Base-by-base conservation (phyloP, 2,329 filamentous ascomycete species). In the Parasarocladium wereldwijsianum region DNA sequence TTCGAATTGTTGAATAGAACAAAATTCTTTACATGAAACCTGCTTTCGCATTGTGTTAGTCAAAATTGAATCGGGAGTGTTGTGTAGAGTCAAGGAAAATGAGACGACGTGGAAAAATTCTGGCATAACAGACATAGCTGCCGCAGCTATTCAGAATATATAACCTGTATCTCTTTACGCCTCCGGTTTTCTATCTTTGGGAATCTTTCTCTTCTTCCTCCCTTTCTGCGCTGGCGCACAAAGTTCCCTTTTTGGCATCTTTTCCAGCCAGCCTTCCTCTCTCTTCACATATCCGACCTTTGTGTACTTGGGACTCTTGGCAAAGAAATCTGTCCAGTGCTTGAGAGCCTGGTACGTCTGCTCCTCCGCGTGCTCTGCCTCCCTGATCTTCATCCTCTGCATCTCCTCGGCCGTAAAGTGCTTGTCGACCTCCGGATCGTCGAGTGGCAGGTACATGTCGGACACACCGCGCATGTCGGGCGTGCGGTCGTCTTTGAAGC, bases 401-500 rank as follows among this genome's bases (percentile, higher is more conserved):
- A 77, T 53, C 46, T 75, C 63, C 10, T 60, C 62, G 12, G 66
- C 57, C 20, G 54, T 57, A 55, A 62, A 76, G 44, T 66, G 53
- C 20, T 47, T 43, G 50, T 86, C 79, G 16, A 79, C 65, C 32
- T 62, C 60, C 1, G 65, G 59, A 43, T 76, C 64, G 48, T 77
- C 71, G 19, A 71, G 42, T 2, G 73, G 73, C 7, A 87, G 49
- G 55, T 73, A 96, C 70, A 92, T 90, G 38, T 76, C 68, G 57
- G 96, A 90, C 4, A 83, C 77, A 26, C 90, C 90, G 36, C 81
- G 70, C 50, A 94, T 58, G 57, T 98, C 90, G 4, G 80, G 66
- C 2, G 76, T 90, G 18, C 76, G 62, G 60, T 98, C 90, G 38
- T 84, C 77, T 22, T 70, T 60, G 58, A 98, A 98, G 54, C 90